A percentile compares a stretch with the other conserved stretches of the same genome.
Conservation (phyloP, 805 yeast genomes). For the Hanseniaspora nectarophila region DNA sequence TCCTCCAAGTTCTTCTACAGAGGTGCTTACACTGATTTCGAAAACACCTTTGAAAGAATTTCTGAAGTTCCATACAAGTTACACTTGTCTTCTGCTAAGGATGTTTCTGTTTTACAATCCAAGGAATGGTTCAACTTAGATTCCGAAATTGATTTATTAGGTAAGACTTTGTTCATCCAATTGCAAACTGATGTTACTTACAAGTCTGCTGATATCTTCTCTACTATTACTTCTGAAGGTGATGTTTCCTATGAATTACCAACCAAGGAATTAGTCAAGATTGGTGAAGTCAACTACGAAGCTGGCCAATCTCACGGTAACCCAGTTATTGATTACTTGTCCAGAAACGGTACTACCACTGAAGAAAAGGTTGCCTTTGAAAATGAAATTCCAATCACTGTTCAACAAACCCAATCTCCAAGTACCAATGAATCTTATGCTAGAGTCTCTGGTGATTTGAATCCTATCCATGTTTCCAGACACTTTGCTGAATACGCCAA, state of each 20-base stretch:
- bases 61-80: conserved; percentile 81
- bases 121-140: conserved; percentile 96
- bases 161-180: conserved; percentile 77
- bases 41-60: conserved; percentile 81
- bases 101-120: conserved; percentile 81
- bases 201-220: conserved; percentile 63
- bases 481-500: conserved; percentile 87
- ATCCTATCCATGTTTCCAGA: conserved; percentile 95
- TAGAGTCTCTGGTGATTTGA: conserved; percentile 93
- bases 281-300: conserved; percentile 74
- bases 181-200: conserved; percentile 72
- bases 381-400: conserved; percentile 73
- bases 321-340: conserved; percentile 89
- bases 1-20: conserved; percentile 92
- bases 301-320: conserved; percentile 93
- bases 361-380: conserved; percentile 91
- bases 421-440: conserved; percentile 94
- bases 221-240: conserved; percentile 75
- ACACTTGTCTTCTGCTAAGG: conserved; percentile 60
- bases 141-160: conserved; percentile 54
- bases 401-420: conserved; percentile 62
- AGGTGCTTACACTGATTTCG: conserved; percentile 77
- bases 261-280: conserved; percentile 73
- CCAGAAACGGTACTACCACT: conserved; percentile 82
- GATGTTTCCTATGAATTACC: conserved; percentile 78